These are phyloP conservation scores for Cutaneotrichosporon sp. DNA, from an alignment of 1,284 basidiomycete genomes.

Conservation along the genomic window DNA sequence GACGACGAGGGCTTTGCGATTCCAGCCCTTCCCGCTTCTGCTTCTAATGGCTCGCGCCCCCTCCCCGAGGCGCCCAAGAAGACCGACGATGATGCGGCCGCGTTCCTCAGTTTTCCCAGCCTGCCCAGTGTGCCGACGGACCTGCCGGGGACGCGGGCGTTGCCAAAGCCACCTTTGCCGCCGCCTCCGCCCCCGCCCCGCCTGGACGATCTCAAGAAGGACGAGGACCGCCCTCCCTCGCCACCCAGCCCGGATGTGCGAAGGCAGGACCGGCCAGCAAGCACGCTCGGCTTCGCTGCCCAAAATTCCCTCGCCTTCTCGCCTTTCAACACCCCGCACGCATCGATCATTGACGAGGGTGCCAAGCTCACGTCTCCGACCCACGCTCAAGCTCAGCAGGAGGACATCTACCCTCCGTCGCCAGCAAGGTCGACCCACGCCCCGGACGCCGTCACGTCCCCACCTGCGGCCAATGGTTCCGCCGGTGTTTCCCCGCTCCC, in stretches of 20 bases:
- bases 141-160: conserved; percentile 9
- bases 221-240: background rate
- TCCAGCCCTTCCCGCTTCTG: conserved; percentile 4
- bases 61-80: conserved; percentile 13
- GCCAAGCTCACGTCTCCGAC: background rate
- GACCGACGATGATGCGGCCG: background rate
- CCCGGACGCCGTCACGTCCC: background rate
- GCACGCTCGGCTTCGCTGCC: conserved; percentile 24
- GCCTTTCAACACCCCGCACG: background rate
- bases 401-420: background rate
- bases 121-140: conserved; percentile 23
- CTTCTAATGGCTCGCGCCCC: background rate
- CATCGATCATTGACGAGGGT: background rate
- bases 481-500: background rate
- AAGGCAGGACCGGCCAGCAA: conserved; percentile 27
- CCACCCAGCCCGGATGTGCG: conserved; percentile 9
- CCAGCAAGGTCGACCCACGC: background rate
- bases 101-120: conserved; percentile 17
- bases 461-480: background rate
- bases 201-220: conserved; percentile 7
- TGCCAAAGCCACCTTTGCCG: conserved; percentile 11
- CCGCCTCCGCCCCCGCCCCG: conserved; percentile 14
- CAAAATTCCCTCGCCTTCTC: background rate
- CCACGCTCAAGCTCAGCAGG: background rate
- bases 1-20: conserved; percentile 23